phyloP scores from a whole-genome alignment of 2,329 filamentous ascomycete species.

The Macrophomina tecta region DNA sequence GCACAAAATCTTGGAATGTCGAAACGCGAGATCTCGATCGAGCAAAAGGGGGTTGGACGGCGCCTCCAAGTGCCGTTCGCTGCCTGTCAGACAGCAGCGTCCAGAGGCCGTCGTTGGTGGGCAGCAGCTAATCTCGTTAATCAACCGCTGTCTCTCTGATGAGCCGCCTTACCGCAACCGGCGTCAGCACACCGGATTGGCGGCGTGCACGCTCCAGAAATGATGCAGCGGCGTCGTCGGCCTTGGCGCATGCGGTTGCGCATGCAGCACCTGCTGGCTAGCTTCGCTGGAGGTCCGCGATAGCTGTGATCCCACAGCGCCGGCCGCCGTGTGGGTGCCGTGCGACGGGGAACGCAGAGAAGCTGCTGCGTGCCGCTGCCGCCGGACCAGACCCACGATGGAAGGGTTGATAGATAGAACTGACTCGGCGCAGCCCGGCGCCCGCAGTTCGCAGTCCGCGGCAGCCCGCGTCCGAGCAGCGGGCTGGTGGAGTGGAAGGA shows the following conservation, averaged over 20 bases:
- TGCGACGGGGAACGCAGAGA: constrained; percentile 6
- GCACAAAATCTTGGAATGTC: constrained; percentile 16
- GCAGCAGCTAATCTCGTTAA: constrained; percentile 26
- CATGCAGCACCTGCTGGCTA: background rate
- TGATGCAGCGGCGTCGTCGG: constrained; percentile 23
- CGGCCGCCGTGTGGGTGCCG: background rate
- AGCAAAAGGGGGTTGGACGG: constrained; percentile 13
- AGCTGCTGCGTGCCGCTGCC: background rate
- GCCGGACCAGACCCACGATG: background rate
- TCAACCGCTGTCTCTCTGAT: constrained; percentile 21
- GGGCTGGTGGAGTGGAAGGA: background rate
- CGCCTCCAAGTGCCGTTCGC: constrained; percentile 5
- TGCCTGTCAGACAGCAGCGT: constrained; percentile 17
- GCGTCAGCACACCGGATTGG: constrained; percentile 16
- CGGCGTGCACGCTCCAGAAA: constrained; percentile 22
- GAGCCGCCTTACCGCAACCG: constrained; percentile 24
- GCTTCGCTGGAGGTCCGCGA: background rate
- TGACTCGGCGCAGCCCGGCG: constrained; percentile 6
- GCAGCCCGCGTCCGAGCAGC: constrained; percentile 8
- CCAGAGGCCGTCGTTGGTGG: constrained; percentile 2
- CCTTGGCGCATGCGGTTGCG: constrained; percentile 25
- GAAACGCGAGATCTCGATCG: constrained; percentile 22
- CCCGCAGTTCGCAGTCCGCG: background rate
- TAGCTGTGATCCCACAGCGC: constrained; percentile 6
- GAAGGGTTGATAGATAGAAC: background rate